Base-by-base conservation (phyloP, 768 basidiomycete genomes). In the Kwoniella bestiolae region DNA sequence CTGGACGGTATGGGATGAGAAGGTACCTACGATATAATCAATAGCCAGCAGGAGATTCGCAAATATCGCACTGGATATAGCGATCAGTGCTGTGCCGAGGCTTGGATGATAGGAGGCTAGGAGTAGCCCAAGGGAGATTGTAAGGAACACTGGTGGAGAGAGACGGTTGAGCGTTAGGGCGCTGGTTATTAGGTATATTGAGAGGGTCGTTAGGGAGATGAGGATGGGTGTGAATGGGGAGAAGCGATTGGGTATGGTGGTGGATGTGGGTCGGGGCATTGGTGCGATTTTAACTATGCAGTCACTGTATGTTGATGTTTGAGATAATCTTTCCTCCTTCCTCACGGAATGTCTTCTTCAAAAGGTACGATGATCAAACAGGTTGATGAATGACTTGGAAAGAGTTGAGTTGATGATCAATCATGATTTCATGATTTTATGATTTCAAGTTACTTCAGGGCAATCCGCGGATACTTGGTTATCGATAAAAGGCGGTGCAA, bases 11-110 rank as follows among this genome's bases (percentile, higher is more conserved):
- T 18, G 28, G 21, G 18, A 34, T 53, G 51, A 53, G 29, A 32
- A 11, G 29, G 9, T 9, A 66, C 65, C 34, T 44, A 66, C 65
- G 34, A 66, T 60, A 35, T 66, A 51, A 34, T 66, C 65, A 18
- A 66, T 25, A 38, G 65, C 65, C 38, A 66, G 29, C n/a, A 66
- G 50, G 18, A 58, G 14, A 35, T 66, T 29, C 0, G 44, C 56
- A n/a, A 49, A 53, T 34, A 66, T 18, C 21, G 51, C 46, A 8
- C 41, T 18, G 0, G 28, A 41, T 0, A 60, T 35, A 25, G 47
- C 38, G 5, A 52, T 59, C 4, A 58, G 12, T 21, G 65, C 65
- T 5, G 52, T 52, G n/a, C 29, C 16, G 3, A 52, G 28, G 11
- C 45, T 60, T n/a, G 18, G 49, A 4, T 32, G 21, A 28, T 52